phyloP scores from a whole-genome alignment of 345 rosid genomes.

The Clarkia xantiana region DNA sequence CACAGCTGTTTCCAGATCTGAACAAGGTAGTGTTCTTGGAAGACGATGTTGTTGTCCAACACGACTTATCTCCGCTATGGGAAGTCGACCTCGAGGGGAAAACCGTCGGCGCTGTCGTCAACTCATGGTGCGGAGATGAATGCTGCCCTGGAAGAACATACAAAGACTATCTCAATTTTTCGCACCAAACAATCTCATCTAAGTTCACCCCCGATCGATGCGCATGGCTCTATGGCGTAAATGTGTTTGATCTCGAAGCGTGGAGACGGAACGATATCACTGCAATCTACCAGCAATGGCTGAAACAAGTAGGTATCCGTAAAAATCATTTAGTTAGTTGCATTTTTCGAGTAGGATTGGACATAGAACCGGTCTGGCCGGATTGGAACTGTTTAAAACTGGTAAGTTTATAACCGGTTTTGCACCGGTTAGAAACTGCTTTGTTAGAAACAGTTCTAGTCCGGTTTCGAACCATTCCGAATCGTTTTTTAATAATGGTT shows the following conservation, averaged over 20 bases:
- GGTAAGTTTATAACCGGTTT: too few relatives aligned
- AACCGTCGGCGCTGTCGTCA: constrained; percentile 65
- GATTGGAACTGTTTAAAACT: background rate
- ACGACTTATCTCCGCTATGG: constrained; percentile 72
- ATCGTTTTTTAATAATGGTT: too few relatives aligned
- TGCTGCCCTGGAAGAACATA: constrained; percentile 76
- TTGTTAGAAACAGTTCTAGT: too few relatives aligned
- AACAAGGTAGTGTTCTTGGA: constrained; percentile 82
- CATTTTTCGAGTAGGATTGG: background rate
- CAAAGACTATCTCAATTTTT: constrained; percentile 75
- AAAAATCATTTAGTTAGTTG: background rate
- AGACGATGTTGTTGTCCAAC: constrained; percentile 81
- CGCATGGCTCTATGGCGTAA: constrained; percentile 89
- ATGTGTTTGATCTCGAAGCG: constrained; percentile 64
- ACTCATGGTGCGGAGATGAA: constrained; percentile 57
- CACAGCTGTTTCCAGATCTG: constrained; percentile 90
- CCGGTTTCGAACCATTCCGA: too few relatives aligned
- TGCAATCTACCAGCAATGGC: constrained; percentile 48
- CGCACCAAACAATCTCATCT: constrained; percentile 52
- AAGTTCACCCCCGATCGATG: constrained; percentile 38
- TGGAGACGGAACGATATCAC: constrained; percentile 77
- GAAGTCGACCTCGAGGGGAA: constrained; percentile 58
- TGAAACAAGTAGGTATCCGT: constrained; percentile 40
- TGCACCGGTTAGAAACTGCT: too few relatives aligned
- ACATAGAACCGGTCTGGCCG: background rate